phyloP scores from a whole-genome alignment of 2,329 filamentous ascomycete species.

The Stagonosporopsis tanaceti region DNA sequence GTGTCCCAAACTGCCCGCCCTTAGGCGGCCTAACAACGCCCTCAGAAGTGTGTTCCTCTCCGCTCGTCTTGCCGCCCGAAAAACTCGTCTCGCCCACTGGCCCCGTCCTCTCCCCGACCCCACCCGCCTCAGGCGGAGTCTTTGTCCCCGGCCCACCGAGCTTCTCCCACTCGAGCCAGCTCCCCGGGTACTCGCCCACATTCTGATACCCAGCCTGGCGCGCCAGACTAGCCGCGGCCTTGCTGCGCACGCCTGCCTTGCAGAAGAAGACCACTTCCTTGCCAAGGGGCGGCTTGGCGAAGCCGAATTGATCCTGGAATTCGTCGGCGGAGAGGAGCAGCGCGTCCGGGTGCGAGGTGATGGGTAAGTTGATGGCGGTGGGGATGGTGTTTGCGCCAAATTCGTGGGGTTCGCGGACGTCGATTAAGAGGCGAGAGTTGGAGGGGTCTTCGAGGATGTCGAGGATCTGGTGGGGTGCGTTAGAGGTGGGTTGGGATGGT shows the following conservation, averaged over 20 bases:
- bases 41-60: slow-evolving; percentile 25
- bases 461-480: slow-evolving; percentile 39
- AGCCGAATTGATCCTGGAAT: slow-evolving; percentile 84
- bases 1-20: slow-evolving; percentile 19
- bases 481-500: not conserved
- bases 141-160: slow-evolving; percentile 67
- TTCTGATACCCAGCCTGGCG: slow-evolving; percentile 77
- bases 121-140: slow-evolving; percentile 26
- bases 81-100: slow-evolving; percentile 26
- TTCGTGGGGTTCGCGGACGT: slow-evolving; percentile 77
- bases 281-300: slow-evolving; percentile 48
- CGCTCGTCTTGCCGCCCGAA: slow-evolving; percentile 20
- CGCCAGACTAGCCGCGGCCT: slow-evolving; percentile 79
- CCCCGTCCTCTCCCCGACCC: slow-evolving; percentile 28
- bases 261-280: slow-evolving; percentile 77
- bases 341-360: slow-evolving; percentile 78
- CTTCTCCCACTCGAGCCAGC: slow-evolving; percentile 82
- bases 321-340: slow-evolving; percentile 79
- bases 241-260: slow-evolving; percentile 85
- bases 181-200: slow-evolving; percentile 76
- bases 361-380: slow-evolving; percentile 80
- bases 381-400: slow-evolving; percentile 74
- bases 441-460: slow-evolving; percentile 40
- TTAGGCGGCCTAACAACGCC: slow-evolving; percentile 18
- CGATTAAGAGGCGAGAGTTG: slow-evolving; percentile 52